These are phyloP conservation scores for Vicia faba DNA, from an alignment of 306 rosid genomes.

Conservation along the genomic window DNA sequence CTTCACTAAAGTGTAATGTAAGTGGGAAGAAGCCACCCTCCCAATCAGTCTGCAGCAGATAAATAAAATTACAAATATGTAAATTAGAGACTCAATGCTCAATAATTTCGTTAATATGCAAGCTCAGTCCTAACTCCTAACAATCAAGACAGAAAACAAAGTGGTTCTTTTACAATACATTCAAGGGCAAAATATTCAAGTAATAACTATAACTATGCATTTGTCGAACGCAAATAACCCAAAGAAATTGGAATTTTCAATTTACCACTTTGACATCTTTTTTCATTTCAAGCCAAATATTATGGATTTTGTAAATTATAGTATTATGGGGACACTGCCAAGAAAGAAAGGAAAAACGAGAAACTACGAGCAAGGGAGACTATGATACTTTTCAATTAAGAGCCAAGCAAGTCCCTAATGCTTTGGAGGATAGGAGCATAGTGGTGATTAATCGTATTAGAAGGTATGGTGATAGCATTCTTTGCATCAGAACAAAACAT, in stretches of 20 bases:
- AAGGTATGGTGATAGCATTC: neutral
- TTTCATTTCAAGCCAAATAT: neutral
- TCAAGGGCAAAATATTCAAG: conserved; percentile 13
- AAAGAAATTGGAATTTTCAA: neutral
- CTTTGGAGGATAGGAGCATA: neutral
- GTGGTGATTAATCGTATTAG: neutral
- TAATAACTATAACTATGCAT: neutral
- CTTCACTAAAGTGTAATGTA: conserved; percentile 93
- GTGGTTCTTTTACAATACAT: conserved; percentile 10
- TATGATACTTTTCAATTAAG: neutral
- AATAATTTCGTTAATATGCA: no score
- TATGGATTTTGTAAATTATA: neutral
- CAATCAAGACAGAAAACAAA: conserved; percentile 18
- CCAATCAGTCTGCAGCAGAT: conserved; percentile 89
- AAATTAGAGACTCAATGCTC: conserved; percentile 25
- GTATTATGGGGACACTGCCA: neutral
- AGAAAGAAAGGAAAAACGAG: neutral
- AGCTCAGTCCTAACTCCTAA: no score
- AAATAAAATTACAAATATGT: conserved; percentile 17
- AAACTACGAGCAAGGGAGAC: neutral
- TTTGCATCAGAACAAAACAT: neutral
- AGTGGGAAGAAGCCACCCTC: conserved; percentile 95
- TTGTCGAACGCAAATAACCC: conserved; percentile 9
- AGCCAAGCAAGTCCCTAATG: neutral
- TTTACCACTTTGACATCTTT: neutral